Evolutionary conservation across 495 filamentous ascomycete species (phyloP).

Genomic region (Aspergillus diversus): DNA sequence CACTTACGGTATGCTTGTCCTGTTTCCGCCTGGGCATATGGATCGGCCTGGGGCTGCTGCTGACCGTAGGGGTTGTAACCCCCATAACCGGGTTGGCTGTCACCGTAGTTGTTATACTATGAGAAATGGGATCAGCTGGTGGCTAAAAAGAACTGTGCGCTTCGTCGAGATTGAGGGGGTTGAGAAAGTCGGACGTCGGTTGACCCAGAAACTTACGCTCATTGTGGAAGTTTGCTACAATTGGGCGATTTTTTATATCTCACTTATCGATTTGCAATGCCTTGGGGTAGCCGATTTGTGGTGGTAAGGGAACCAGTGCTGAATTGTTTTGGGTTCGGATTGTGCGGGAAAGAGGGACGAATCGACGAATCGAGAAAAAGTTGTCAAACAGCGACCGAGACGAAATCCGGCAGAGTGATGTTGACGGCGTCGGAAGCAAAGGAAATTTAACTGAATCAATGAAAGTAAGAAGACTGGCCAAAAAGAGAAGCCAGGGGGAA

Average conservation of each 20-base stretch:
- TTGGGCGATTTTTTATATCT: neutral
- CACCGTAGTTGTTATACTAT: neutral
- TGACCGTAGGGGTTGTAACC: neutral
- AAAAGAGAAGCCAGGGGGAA: constrained; percentile 2
- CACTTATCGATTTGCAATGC: neutral
- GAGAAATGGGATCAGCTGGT: neutral
- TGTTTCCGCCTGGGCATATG: neutral
- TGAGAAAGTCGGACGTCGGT: neutral
- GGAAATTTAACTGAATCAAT: constrained; percentile 3
- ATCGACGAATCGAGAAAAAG: constrained; percentile 14
- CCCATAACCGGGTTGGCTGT: constrained; percentile 15
- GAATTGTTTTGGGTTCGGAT: constrained; percentile 1
- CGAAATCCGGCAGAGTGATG: constrained; percentile 1
- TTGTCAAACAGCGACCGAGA: constrained; percentile 15
- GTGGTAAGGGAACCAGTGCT: neutral
- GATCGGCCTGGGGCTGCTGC: constrained; percentile 30
- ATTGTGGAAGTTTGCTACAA: constrained; percentile 6
- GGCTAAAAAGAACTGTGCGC: constrained; percentile 5
- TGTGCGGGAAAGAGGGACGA: constrained; percentile 17
- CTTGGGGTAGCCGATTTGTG: neutral
- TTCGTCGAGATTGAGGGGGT: neutral
- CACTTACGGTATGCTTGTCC: constrained; percentile 29
- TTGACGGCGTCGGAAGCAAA: neutral
- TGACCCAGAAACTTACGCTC: constrained; percentile 13
- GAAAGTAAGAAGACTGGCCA: constrained; percentile 6